These are phyloP conservation scores for Agaricus sinodeliciosus DNA, from an alignment of 768 basidiomycete genomes.

Conservation along the genomic window DNA sequence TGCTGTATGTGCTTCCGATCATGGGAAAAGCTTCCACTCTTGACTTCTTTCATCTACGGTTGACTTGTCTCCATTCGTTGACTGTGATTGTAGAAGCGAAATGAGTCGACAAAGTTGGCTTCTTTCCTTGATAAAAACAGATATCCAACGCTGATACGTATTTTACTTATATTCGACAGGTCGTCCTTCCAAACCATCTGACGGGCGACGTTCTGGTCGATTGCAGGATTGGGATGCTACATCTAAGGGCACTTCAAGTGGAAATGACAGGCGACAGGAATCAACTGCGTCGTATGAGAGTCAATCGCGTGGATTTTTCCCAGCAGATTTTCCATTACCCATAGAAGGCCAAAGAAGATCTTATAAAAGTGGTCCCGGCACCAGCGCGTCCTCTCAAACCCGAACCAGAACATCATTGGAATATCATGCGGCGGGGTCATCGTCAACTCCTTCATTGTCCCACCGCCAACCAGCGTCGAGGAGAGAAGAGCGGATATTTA, in stretches of 20 bases:
- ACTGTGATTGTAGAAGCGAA: neutral
- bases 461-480: neutral
- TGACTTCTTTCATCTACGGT: no score
- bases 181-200: neutral
- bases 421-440: neutral
- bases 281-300: no score
- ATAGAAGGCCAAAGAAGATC: neutral
- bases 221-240: neutral
- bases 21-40: no score
- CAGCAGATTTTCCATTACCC: neutral
- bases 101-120: constrained; percentile 2
- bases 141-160: neutral
- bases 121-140: neutral
- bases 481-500: neutral
- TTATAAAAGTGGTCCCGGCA: no score
- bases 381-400: neutral
- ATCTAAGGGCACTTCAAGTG: neutral
- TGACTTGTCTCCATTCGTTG: no score
- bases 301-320: neutral
- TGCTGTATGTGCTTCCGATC: no score
- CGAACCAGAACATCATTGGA: neutral
- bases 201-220: neutral
- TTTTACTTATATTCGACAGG: neutral
- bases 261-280: constrained; percentile 1
- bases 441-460: neutral